Base-by-base conservation (phyloP, 805 yeast species). In the Diddensiella caesifluorescens region DNA sequence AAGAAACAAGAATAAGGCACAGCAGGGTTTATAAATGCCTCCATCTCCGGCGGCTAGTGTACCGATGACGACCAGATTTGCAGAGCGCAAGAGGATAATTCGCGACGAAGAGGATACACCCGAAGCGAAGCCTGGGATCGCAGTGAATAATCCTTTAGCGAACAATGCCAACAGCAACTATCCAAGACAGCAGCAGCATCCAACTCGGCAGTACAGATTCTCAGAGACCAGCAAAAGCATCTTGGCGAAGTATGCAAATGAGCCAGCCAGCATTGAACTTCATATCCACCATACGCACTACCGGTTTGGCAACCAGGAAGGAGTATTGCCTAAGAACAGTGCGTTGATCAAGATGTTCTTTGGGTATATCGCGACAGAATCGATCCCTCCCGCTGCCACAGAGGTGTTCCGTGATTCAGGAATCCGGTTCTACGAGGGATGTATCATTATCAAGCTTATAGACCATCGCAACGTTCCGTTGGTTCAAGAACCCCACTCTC, bases 241-340 rank as follows among this genome's bases (percentile, higher is more conserved):
- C 5, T 62, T 92, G 52, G 75, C 77, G 46, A 89, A 88, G 60
- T 89, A 80, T 59, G 79, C 81, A 50, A 75, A 77, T 43, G 75
- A 74, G 47, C 83, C 90, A 6, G 83, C 96, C 5, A 83, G 95
- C 29, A 64, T 90, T 45, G 95, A 80, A 50, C 80, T 90, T 54
- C 97, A 90, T 56, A 87, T 90, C 19, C 89, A 85, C 62, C 92
- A 87, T 53, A 87, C 86, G 43, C 95, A 89, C 63, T 90, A 80
- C 61, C 75, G 95, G 47, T 89, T 90, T 66, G 94, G 95, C 48
- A 85, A 84, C 50, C 90, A 83, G 39, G 97, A 89, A 53, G 87
- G 94, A 5, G 74, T 84, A 37, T 83, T 92, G 30, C 88, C 95
- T 4, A 83, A 83, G 56, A 74, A 74, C 53, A 83, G 85, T 46